phyloP scores from a whole-genome alignment of 805 yeast species.

The Nakazawaea pomicola region DNA sequence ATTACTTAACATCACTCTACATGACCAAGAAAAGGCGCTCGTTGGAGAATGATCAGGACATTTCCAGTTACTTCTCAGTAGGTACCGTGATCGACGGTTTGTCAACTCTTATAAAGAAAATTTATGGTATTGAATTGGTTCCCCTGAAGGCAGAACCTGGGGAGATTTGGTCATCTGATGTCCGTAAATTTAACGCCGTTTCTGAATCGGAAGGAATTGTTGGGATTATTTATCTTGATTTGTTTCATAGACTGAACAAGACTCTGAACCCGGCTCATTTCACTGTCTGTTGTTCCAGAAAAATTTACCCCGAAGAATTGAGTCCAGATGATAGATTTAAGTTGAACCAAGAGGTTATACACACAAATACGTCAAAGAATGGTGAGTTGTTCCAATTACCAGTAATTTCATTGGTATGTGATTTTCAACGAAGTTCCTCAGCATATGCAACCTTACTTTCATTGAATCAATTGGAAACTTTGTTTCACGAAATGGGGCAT shows the following conservation, averaged over 20 bases:
- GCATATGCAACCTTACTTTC: constrained; percentile 53
- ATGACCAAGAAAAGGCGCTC: constrained; percentile 25
- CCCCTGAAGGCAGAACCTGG: constrained; percentile 62
- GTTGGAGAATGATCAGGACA: constrained; percentile 36
- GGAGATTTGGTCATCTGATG: constrained; percentile 88
- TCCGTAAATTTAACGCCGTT: constrained; percentile 72
- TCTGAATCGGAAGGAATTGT: constrained; percentile 58
- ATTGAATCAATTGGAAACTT: constrained; percentile 81
- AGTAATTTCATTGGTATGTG: constrained; percentile 84
- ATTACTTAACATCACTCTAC: constrained; percentile 38
- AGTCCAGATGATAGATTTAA: constrained; percentile 32
- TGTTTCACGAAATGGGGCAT: constrained; percentile 98
- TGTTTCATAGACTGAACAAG: constrained; percentile 73
- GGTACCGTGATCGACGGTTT: constrained; percentile 86
- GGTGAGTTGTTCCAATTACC: constrained; percentile 73
- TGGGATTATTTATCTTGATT: constrained; percentile 84
- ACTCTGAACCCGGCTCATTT: constrained; percentile 90
- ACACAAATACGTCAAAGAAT: constrained; percentile 30
- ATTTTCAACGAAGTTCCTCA: constrained; percentile 45
- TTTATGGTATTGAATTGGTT: constrained; percentile 73
- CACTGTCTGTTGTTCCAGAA: constrained; percentile 91
- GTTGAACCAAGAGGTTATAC: constrained; percentile 26
- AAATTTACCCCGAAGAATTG: constrained; percentile 53
- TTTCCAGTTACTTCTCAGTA: constrained; percentile 72
- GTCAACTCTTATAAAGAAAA: constrained; percentile 57